phyloP scores from a whole-genome alignment of 164 flowering plant genomes.

The Chimonanthus salicifolius region DNA sequence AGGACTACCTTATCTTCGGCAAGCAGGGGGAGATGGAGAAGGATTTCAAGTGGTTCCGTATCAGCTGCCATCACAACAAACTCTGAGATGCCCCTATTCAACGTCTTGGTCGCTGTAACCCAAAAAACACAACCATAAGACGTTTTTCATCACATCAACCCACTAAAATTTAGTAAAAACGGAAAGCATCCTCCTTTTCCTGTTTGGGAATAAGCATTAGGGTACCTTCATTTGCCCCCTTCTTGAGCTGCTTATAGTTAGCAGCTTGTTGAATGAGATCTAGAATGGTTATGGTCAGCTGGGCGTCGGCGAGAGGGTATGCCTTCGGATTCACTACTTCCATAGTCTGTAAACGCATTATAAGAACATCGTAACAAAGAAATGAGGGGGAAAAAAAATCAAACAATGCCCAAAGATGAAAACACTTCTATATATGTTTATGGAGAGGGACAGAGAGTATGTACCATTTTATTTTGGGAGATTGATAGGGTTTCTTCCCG shows the following conservation, averaged over 20 bases:
- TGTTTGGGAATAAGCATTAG: no score
- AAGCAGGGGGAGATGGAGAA: constrained; percentile 80
- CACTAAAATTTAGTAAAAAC: not conserved
- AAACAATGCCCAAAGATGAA: not conserved
- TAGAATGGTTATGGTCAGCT: constrained; percentile 21
- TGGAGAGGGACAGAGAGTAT: not conserved
- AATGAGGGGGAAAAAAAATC: not conserved
- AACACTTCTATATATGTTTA: not conserved
- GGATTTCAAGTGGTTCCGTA: constrained; percentile 82
- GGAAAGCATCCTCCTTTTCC: not conserved
- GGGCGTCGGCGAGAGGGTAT: constrained; percentile 17
- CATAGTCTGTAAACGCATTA: not conserved
- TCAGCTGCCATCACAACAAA: constrained; percentile 94
- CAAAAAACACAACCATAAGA: not conserved
- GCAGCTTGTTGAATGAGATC: constrained; percentile 30
- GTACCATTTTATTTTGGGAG: not conserved
- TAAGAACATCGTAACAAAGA: not conserved
- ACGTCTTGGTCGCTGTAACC: constrained; percentile 72
- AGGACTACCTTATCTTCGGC: constrained; percentile 77
- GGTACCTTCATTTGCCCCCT: constrained; percentile 9
- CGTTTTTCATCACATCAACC: not conserved
- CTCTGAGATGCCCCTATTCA: constrained; percentile 86
- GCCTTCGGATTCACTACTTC: constrained; percentile 19
- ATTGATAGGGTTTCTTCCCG: not conserved
- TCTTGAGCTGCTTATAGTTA: constrained; percentile 31